Conservation (phyloP, 495 filamentous ascomycete species). For the Neurospora sp. region DNA sequence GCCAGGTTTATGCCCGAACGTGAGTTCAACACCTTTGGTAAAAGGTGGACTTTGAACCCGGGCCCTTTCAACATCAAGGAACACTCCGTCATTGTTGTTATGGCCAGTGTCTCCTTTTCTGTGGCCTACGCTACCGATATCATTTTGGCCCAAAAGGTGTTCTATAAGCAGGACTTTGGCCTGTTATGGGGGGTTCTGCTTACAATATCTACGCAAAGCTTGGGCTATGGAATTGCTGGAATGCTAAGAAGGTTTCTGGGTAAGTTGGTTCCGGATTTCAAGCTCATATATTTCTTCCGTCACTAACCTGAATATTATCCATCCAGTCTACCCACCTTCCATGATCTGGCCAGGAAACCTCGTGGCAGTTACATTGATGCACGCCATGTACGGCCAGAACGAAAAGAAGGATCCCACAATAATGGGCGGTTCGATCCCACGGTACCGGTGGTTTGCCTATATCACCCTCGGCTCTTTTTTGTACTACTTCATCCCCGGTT, state of each 20-base stretch:
- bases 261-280: constrained; percentile 6
- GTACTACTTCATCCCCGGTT: constrained; percentile 55
- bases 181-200: constrained; percentile 60
- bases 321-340: constrained; percentile 47
- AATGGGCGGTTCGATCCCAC: constrained; percentile 46
- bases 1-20: constrained; percentile 38
- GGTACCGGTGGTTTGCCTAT: constrained; percentile 48
- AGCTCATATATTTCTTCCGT: background rate
- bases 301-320: background rate
- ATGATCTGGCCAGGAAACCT: constrained; percentile 70
- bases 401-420: constrained; percentile 34
- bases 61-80: constrained; percentile 76
- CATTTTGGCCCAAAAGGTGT: constrained; percentile 53
- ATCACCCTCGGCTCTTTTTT: constrained; percentile 40
- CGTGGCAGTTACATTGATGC: constrained; percentile 55
- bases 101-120: constrained; percentile 50
- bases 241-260: constrained; percentile 44
- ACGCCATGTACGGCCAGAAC: constrained; percentile 56
- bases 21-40: constrained; percentile 44
- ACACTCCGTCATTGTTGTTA: constrained; percentile 67
- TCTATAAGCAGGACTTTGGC: constrained; percentile 59
- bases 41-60: constrained; percentile 50
- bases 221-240: constrained; percentile 67
- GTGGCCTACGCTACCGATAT: constrained; percentile 63
- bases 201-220: constrained; percentile 58